phyloP scores from a whole-genome alignment of 2,329 filamentous ascomycete genomes.

The Pseudofabraea citricarpa region DNA sequence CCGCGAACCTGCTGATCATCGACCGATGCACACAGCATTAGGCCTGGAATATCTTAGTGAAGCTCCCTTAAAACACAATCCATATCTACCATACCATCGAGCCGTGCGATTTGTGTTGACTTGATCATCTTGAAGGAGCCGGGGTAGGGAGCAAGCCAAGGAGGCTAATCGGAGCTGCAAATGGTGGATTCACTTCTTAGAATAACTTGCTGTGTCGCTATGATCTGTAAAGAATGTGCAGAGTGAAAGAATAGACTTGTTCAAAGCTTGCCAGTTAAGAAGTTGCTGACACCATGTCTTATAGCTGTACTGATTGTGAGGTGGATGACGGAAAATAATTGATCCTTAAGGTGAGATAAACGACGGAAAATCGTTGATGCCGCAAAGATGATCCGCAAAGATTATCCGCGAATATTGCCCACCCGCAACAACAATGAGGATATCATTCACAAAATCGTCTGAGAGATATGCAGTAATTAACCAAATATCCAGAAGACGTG shows the following conservation, averaged over 20 bases:
- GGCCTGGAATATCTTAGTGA: constrained; percentile 50
- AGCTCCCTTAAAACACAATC: not conserved
- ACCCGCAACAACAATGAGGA: too few relatives aligned
- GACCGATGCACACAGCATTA: constrained; percentile 91
- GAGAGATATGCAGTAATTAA: too few relatives aligned
- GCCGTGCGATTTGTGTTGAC: constrained; percentile 88
- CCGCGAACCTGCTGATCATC: constrained; percentile 73
- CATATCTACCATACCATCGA: constrained; percentile 62
- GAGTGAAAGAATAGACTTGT: not conserved
- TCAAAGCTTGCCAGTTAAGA: not conserved
- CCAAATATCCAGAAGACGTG: too few relatives aligned
- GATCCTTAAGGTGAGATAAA: too few relatives aligned
- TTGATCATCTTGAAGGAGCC: constrained; percentile 51
- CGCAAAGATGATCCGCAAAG: too few relatives aligned
- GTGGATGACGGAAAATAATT: too few relatives aligned
- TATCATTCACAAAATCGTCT: too few relatives aligned
- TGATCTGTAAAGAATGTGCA: not conserved
- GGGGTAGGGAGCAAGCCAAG: not conserved
- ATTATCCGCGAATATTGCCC: too few relatives aligned
- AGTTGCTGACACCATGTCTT: not conserved
- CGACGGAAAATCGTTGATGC: too few relatives aligned
- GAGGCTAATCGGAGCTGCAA: too few relatives aligned
- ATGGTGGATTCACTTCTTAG: too few relatives aligned
- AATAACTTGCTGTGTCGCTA: too few relatives aligned
- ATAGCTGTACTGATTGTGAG: not conserved